Evolutionary conservation across 345 rosid genomes (phyloP).

Genomic region (Passiflora organensis): DNA sequence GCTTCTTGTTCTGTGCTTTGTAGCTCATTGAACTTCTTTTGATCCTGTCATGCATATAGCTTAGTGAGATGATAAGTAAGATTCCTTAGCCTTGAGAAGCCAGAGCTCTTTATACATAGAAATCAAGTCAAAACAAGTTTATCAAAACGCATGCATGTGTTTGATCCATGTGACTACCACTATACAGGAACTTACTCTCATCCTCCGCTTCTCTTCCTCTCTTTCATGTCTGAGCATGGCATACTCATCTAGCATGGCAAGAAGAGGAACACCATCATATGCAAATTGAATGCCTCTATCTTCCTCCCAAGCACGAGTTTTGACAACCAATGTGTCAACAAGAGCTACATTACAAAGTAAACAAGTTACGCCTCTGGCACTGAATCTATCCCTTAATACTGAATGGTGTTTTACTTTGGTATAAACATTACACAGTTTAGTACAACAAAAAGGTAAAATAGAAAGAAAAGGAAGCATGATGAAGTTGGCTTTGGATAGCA

Average conservation of each 20-base stretch:
- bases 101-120: neutral
- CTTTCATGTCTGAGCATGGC: slow-evolving; percentile 89
- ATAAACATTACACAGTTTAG: too few species aligned
- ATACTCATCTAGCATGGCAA: slow-evolving; percentile 94
- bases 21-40: slow-evolving; percentile 79
- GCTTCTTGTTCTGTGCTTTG: slow-evolving; percentile 75
- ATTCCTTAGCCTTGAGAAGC: neutral
- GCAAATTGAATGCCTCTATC: slow-evolving; percentile 53
- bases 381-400: neutral
- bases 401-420: too few species aligned
- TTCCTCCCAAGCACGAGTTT: slow-evolving; percentile 89
- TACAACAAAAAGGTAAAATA: neutral
- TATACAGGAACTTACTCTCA: slow-evolving; percentile 45
- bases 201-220: slow-evolving; percentile 85
- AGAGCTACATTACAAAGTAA: slow-evolving; percentile 38
- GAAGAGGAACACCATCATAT: slow-evolving; percentile 89
- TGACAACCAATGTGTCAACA: slow-evolving; percentile 80
- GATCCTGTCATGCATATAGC: slow-evolving; percentile 42
- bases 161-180: neutral
- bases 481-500: neutral
- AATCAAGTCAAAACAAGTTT: neutral
- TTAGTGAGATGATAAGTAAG: neutral
- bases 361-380: neutral
- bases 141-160: neutral
- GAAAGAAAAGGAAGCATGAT: neutral